A percentile compares a stretch with the other conserved stretches of the same genome.
Evolutionary conservation across 2,329 filamentous ascomycete species (phyloP).

Genomic region (Seiridium unicorne): DNA sequence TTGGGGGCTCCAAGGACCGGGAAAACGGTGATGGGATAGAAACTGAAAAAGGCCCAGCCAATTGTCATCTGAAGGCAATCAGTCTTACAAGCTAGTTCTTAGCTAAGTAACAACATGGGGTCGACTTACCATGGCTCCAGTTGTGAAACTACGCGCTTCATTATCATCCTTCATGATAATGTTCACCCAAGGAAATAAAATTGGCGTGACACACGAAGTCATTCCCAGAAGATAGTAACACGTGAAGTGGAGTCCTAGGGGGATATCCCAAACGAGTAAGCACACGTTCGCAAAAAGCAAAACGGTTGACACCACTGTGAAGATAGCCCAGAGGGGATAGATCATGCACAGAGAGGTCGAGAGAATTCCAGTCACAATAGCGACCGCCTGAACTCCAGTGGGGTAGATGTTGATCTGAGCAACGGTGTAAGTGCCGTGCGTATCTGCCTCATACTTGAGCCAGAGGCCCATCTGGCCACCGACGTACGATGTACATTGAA

Average conservation of each 20-base stretch:
- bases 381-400: slow-evolving; percentile 23
- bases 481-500: slow-evolving; percentile 15
- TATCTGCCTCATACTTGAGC: slow-evolving; percentile 15
- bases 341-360: slow-evolving; percentile 30
- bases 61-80: slow-evolving; percentile 10
- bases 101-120: background rate
- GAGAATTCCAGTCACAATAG: slow-evolving; percentile 21
- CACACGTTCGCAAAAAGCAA: slow-evolving; percentile 17
- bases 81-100: background rate
- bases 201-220: slow-evolving; percentile 21
- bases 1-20: slow-evolving; percentile 17
- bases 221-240: slow-evolving; percentile 20
- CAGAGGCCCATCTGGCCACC: slow-evolving; percentile 17
- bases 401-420: slow-evolving; percentile 18
- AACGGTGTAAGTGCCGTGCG: slow-evolving; percentile 13
- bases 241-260: slow-evolving; percentile 13
- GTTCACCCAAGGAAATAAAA: slow-evolving; percentile 21
- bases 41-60: slow-evolving; percentile 17
- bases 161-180: slow-evolving; percentile 21
- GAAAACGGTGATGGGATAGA: slow-evolving; percentile 17
- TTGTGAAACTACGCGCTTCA: slow-evolving; percentile 19
- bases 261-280: slow-evolving; percentile 17
- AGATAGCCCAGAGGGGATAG: slow-evolving; percentile 30
- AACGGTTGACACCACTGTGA: slow-evolving; percentile 19
- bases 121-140: slow-evolving; percentile 17